A percentile compares a stretch with the other conserved stretches of the same genome.
Evolutionary conservation across 2,329 filamentous ascomycete genomes (phyloP).

Genomic region (Gyromitra esculenta): DNA sequence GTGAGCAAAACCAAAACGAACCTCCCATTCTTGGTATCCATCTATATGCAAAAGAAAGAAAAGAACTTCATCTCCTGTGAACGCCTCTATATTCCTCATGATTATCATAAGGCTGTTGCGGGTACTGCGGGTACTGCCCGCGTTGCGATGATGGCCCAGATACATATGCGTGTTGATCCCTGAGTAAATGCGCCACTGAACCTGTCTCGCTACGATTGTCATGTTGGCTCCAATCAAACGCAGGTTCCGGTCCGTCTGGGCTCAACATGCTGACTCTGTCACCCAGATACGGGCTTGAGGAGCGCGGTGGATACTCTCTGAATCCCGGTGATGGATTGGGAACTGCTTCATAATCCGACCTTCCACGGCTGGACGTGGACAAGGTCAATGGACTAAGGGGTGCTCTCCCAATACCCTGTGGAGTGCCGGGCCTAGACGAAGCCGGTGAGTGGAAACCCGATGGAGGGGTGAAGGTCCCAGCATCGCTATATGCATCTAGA

Average conservation of each 20-base stretch:
- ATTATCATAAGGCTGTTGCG: slow-evolving; percentile 37
- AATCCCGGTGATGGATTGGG: slow-evolving; percentile 37
- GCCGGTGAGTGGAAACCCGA: slow-evolving; percentile 49
- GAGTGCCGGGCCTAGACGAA: slow-evolving; percentile 49
- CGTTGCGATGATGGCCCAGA: slow-evolving; percentile 43
- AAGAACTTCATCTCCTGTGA: slow-evolving; percentile 18
- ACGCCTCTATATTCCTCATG: slow-evolving; percentile 48
- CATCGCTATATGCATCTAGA: slow-evolving; percentile 46
- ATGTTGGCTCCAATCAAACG: slow-evolving; percentile 41
- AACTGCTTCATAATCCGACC: slow-evolving; percentile 45
- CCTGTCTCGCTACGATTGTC: slow-evolving; percentile 50
- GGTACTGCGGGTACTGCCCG: slow-evolving; percentile 28
- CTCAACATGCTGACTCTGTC: slow-evolving; percentile 49
- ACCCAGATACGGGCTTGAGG: slow-evolving; percentile 49
- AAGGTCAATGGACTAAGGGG: slow-evolving; percentile 34
- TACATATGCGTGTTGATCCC: slow-evolving; percentile 34
- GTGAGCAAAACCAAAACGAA: background rate
- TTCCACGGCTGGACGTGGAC: slow-evolving; percentile 25
- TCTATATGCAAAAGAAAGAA: background rate
- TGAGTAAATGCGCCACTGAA: slow-evolving; percentile 42
- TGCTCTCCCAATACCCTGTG: slow-evolving; percentile 31
- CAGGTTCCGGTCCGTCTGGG: slow-evolving; percentile 36
- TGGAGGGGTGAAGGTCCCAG: slow-evolving; percentile 50
- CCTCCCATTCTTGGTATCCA: background rate
- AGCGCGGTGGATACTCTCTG: slow-evolving; percentile 17